Base-by-base conservation (phyloP, 2,329 filamentous ascomycete species). In the Penicillium carneum region DNA sequence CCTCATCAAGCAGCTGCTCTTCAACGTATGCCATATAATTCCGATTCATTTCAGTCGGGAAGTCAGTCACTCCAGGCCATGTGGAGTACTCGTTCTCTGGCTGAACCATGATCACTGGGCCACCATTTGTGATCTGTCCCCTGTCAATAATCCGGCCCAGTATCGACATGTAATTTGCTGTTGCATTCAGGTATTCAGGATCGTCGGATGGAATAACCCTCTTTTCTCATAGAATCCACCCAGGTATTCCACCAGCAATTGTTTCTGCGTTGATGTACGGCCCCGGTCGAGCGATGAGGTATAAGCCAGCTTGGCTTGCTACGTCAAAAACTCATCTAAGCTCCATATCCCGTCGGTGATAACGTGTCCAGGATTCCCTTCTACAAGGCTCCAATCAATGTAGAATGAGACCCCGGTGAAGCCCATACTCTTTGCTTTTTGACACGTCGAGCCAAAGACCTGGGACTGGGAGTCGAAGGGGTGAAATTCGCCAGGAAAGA, bases 211-310 rank as follows among this genome's bases (percentile, higher is more conserved):
- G 49, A 20, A 66, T 61, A 1, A 54, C 48, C 2, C 89, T 90
- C 60, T 90, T 82, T 46, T 91, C 74, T 10, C 89, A 82, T 69
- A 89, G 85, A 9, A 92, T 74, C 90, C 91, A 94, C 1, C 90
- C 90, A 0, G 91, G 91, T 63, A 90, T 92, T 0, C 91, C 91
- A 29, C 91, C 91, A 0, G 89, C 91, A 3, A 84, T 86, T 0
- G 83, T 85, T 73, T 94, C 90, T 1, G 90, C 90, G 69, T 93
- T 92, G 78, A 92, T 91, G 54, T 91, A 91, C 0, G 88, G 88
- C 0, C 89, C 87, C 0, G 88, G 87, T 0, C 85, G 79, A 23
- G 90, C 90, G 57, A 94, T 83, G 0, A 95, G 82, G 68, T 91
- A 94, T 43, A 95, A 85, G 0, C 62, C 64, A 26, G 57, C 49